A percentile compares a stretch with the other conserved stretches of the same genome.
Evolutionary conservation across 129 eudicot species (phyloP).

Genomic region (Lactuca saligna): DNA sequence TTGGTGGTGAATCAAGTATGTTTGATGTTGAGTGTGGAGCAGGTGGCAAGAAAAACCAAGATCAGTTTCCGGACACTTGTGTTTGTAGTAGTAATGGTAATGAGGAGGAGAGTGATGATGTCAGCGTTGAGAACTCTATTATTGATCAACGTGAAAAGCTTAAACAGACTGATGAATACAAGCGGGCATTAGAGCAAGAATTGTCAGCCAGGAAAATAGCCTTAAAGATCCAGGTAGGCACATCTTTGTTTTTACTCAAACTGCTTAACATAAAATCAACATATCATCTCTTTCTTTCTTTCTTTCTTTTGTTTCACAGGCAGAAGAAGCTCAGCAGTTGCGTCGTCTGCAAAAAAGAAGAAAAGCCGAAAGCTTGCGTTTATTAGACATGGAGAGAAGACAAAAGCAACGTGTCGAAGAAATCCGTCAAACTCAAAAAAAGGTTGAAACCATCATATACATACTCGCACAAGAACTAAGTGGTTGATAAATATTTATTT

Average conservation of each 20-base stretch:
- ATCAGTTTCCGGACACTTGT: constrained; percentile 3
- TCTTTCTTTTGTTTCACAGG: constrained; percentile 40
- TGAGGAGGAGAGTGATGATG: constrained; percentile 23
- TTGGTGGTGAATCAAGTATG: too few relatives aligned
- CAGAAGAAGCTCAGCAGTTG: constrained; percentile 78
- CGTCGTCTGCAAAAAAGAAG: constrained; percentile 70
- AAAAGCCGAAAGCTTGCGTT: constrained; percentile 63
- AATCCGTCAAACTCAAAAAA: constrained; percentile 73
- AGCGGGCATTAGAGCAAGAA: constrained; percentile 76
- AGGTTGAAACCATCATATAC: constrained; percentile 44
- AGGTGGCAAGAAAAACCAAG: constrained; percentile 10
- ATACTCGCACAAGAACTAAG: too few relatives aligned
- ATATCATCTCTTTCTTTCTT: too few relatives aligned
- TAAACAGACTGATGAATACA: constrained; percentile 85
- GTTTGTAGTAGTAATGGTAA: background rate
- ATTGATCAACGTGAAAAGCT: constrained; percentile 70
- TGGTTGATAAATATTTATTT: too few relatives aligned
- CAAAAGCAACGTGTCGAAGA: constrained; percentile 87
- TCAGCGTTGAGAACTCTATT: constrained; percentile 24
- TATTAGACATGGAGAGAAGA: constrained; percentile 85
- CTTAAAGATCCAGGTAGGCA: constrained; percentile 59
- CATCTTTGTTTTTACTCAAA: too few relatives aligned
- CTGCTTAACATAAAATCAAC: too few relatives aligned
- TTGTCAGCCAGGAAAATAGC: constrained; percentile 63
- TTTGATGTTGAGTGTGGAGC: background rate